A percentile compares a stretch with the other conserved stretches of the same genome.
These are phyloP conservation scores for Coemansia sp. DNA, from an alignment of 192 early-diverging fungal species.

Conservation along the genomic window DNA sequence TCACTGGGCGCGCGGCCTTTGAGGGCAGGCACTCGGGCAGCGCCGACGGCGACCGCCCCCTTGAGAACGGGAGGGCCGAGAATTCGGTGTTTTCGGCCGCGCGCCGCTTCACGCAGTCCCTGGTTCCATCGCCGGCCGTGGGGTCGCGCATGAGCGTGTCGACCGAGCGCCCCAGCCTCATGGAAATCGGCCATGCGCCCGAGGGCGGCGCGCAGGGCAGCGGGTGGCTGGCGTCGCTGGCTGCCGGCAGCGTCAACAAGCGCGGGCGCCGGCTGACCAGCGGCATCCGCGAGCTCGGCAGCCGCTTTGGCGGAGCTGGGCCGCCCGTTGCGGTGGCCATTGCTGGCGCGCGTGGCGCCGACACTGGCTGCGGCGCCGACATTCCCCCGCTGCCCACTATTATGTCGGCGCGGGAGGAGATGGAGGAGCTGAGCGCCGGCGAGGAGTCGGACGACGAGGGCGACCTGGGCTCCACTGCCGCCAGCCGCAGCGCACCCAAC, in stretches of 20 bases:
- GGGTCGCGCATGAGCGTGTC: slow-evolving; percentile 49
- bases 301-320: slow-evolving; percentile 1
- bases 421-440: neutral
- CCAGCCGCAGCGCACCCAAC: slow-evolving; percentile 2
- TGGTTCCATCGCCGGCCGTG: slow-evolving; percentile 5
- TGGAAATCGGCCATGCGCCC: slow-evolving; percentile 23
- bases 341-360: slow-evolving; percentile 5
- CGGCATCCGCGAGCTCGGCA: slow-evolving; percentile 20
- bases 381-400: slow-evolving; percentile 27
- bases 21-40: neutral
- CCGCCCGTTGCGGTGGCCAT: neutral
- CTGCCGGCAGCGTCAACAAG: neutral
- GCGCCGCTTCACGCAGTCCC: slow-evolving; percentile 31
- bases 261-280: slow-evolving; percentile 22
- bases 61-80: neutral
- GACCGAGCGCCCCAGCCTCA: slow-evolving; percentile 45
- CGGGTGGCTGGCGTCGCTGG: slow-evolving; percentile 36
- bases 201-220: neutral
- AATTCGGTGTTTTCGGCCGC: slow-evolving; percentile 14
- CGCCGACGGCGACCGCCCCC: neutral
- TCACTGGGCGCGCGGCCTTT: neutral
- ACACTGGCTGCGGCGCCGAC: neutral
- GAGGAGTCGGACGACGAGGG: neutral
- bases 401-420: slow-evolving; percentile 28
- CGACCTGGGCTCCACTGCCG: neutral